Evolutionary conservation across 352 stramenopile genomes (phyloP).

Genomic region (Phytophthora aleatoria): DNA sequence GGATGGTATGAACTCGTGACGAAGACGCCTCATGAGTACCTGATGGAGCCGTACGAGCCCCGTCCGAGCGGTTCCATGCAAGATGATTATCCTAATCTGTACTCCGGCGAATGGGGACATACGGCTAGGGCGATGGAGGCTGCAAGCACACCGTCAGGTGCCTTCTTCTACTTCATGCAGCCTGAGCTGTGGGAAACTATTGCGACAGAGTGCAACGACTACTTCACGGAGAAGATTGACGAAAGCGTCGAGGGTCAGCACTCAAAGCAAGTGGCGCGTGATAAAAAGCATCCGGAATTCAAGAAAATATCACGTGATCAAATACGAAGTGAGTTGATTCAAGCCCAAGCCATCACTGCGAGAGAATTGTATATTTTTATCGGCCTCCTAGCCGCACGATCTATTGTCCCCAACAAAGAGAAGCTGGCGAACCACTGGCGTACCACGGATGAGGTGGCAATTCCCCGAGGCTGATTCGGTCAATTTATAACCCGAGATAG

Average conservation of each 20-base stretch:
- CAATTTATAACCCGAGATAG: neutral
- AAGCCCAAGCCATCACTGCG: neutral
- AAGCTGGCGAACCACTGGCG: conserved; percentile 2
- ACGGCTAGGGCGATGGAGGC: neutral
- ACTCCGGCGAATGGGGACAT: neutral
- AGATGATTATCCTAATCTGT: neutral
- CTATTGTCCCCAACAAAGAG: conserved; percentile 2
- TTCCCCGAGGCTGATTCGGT: conserved; percentile 4
- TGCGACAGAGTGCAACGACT: neutral
- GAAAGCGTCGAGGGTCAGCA: neutral
- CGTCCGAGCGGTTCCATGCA: neutral
- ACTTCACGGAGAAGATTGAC: neutral
- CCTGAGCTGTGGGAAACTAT: conserved; percentile 4
- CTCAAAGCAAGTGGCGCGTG: neutral
- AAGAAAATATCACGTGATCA: neutral
- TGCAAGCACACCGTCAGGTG: neutral
- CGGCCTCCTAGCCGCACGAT: neutral
- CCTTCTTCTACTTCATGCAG: conserved; percentile 6
- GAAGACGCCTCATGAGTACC: neutral
- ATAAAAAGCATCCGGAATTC: neutral
- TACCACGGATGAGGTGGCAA: neutral
- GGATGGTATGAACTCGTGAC: neutral
- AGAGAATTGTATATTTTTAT: conserved; percentile 7
- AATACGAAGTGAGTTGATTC: neutral
- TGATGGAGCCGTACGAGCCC: neutral